A percentile compares a stretch with the other conserved stretches of the same genome.
Evolutionary conservation across 345 rosid species (phyloP).

Genomic region (Lumnitzera racemosa): DNA sequence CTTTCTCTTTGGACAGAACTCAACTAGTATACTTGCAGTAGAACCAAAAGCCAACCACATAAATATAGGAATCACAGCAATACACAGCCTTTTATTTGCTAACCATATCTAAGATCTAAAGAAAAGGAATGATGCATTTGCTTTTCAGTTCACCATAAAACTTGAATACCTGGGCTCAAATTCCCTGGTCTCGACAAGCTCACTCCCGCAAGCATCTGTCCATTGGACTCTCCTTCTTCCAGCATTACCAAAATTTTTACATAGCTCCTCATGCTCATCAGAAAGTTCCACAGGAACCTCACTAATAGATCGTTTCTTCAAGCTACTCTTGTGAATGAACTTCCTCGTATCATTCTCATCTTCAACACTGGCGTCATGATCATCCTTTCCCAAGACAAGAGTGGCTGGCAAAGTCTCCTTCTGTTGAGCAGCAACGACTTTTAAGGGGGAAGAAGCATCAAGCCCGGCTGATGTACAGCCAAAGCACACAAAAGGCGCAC

Average conservation of each 20-base stretch:
- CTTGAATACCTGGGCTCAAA: conserved; percentile 85
- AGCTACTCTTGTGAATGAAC: conserved; percentile 59
- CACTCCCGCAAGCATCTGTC: conserved; percentile 89
- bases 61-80: too few species aligned
- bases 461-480: conserved; percentile 85
- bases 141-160: background rate
- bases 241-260: conserved; percentile 41
- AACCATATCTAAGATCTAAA: too few species aligned
- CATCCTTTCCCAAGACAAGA: conserved; percentile 35
- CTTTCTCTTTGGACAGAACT: too few species aligned
- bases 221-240: conserved; percentile 86
- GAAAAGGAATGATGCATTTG: too few species aligned
- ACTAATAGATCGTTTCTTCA: conserved; percentile 51
- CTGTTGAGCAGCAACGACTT: conserved; percentile 64
- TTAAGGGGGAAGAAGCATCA: conserved; percentile 63
- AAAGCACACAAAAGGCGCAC: conserved; percentile 84
- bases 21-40: too few species aligned
- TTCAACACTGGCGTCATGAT: conserved; percentile 28
- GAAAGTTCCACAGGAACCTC: conserved; percentile 29
- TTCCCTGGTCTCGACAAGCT: conserved; percentile 81
- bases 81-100: too few species aligned
- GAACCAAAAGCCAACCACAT: too few species aligned
- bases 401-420: conserved; percentile 47
- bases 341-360: conserved; percentile 34
- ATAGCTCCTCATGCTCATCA: conserved; percentile 26